Evolutionary conservation across 371 early-diverging fungal species (phyloP), one percentile per base, ranked within the genome.

Genomic region (Lichtheimia ornata): DNA sequence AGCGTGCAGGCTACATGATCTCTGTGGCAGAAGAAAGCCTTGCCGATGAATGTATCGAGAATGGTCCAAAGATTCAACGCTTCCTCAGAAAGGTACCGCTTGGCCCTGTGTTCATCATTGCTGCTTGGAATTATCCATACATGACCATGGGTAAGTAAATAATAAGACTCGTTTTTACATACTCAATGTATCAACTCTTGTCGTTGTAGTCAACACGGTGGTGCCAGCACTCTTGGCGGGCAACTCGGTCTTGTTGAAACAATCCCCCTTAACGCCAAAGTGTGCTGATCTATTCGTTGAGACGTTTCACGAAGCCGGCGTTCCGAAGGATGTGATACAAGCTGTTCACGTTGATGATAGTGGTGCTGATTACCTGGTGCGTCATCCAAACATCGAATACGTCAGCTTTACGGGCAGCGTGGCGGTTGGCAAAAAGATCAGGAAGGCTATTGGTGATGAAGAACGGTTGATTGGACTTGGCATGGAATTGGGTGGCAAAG

Each of bases 401-500:
- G 91, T 91, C 52, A 86, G 87, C 63, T 93, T 94, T 64, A 93
- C 95, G 0, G 95, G 95, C 5, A 91, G 91, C 11, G 88, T 91
- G 27, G 84, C 87, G 7, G 88, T 91, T 5, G 93, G 93, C 9
- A 82, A 81, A 27, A 84, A 81, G 64, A 88, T 93, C 53, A 78
- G 83, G 56, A 72, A 82, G 44, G 76, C 88, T 13, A 72, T 79
- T 45, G 75, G 80, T 9, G 87, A 87, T 40, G 77, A 85, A 30
- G 66, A 74, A 20, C 83, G 83, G 40, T 80, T 88, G 53, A 88
- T 90, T 59, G 86, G 91, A 87, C 84, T 86, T 17, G 90, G 89
- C 1, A 81, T 94, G 67, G 95, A 94, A 58, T 79, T 94, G 5
- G 95, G 95, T 15, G 95, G 95, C 13, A 93, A 93, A 65, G 93